phyloP scores from a whole-genome alignment of 495 filamentous ascomycete species.

The Choiromyces venosus region DNA sequence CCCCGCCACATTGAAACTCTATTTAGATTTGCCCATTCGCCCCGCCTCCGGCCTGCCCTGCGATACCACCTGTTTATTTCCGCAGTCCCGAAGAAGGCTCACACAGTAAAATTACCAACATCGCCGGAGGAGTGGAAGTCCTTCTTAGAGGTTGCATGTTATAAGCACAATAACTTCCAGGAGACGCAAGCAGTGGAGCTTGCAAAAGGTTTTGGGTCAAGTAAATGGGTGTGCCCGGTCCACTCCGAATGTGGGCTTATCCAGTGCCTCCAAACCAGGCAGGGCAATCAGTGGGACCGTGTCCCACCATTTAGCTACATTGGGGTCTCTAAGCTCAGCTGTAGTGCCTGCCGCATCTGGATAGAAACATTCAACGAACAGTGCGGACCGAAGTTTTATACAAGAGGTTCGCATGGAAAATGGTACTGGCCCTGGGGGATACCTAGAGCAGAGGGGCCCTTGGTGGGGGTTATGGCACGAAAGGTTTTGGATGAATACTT shows the following conservation, averaged over 20 bases:
- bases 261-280: too few relatives aligned
- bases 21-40: background rate
- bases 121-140: too few relatives aligned
- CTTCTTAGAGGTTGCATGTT: too few relatives aligned
- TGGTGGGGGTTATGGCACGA: too few relatives aligned
- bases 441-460: background rate
- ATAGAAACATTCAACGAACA: background rate
- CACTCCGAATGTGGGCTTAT: too few relatives aligned
- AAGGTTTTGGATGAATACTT: background rate
- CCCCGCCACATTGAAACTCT: background rate
- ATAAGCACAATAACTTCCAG: too few relatives aligned
- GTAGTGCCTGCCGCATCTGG: background rate
- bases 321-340: constrained; percentile 2
- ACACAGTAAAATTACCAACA: too few relatives aligned
- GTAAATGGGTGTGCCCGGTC: too few relatives aligned
- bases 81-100: background rate
- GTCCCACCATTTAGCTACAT: background rate
- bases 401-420: background rate
- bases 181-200: too few relatives aligned
- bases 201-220: too few relatives aligned
- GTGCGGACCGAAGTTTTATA: background rate
- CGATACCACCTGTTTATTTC: background rate
- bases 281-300: too few relatives aligned
- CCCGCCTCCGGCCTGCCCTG: background rate
- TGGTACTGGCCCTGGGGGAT: constrained; percentile 4